Conservation (phyloP, 768 basidiomycete species). For the Phanerodontia chrysosporium region DNA sequence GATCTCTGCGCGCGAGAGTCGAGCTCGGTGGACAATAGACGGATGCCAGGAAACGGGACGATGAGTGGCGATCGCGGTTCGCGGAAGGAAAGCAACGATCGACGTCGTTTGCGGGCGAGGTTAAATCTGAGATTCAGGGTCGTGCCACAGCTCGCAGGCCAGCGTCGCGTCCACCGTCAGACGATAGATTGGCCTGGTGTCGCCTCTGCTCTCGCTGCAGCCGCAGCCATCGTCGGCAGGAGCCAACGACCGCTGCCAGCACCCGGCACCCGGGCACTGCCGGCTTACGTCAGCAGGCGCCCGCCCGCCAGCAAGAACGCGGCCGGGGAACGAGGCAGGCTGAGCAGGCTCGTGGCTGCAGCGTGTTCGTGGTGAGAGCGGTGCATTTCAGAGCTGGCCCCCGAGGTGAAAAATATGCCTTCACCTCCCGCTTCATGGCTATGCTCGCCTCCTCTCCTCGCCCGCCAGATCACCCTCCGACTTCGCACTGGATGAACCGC, state of each 20-base stretch:
- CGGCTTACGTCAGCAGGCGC: not conserved
- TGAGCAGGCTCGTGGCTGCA: conserved; percentile 20
- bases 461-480: conserved; percentile 3
- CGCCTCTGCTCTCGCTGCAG: too few species aligned
- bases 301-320: not conserved
- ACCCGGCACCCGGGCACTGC: too few species aligned
- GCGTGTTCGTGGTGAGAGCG: conserved; percentile 26
- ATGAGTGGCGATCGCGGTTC: not conserved
- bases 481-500: conserved; percentile 8
- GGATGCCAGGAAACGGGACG: too few species aligned
- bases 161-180: too few species aligned
- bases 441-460: conserved; percentile 1
- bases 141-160: not conserved
- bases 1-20: too few species aligned
- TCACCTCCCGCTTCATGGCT: conserved; percentile 21
- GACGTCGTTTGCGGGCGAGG: not conserved
- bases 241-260: too few species aligned
- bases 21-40: too few species aligned
- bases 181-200: too few species aligned
- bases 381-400: conserved; percentile 21
- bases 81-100: not conserved
- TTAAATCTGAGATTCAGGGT: conserved; percentile 5
- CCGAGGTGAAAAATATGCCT: conserved; percentile 18
- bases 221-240: too few species aligned
- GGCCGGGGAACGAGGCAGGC: not conserved